Evolutionary conservation across 2,329 filamentous ascomycete species (phyloP).

Genomic region (Aureobasidium subglaciale): DNA sequence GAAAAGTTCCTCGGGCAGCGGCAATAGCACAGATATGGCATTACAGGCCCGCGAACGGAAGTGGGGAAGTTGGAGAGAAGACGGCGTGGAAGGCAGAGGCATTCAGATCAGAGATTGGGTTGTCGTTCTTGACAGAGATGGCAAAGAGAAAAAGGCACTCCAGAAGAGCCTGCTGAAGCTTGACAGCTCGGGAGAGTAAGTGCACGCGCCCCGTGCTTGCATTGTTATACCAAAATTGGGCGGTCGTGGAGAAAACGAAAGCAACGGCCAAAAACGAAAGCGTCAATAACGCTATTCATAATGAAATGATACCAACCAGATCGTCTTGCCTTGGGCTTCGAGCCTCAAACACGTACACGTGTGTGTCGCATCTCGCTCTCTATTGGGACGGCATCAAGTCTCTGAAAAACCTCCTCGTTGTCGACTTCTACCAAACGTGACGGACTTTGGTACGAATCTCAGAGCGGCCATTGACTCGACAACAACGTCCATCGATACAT

Average conservation of each 20-base stretch:
- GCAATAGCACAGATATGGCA: constrained; percentile 6
- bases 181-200: constrained; percentile 8
- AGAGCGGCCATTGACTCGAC: constrained; percentile 63
- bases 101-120: constrained; percentile 84
- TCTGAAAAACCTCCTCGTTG: constrained; percentile 49
- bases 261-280: not conserved
- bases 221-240: not conserved
- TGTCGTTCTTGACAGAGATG: constrained; percentile 70
- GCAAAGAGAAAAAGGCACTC: constrained; percentile 56
- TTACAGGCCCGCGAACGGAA: constrained; percentile 22
- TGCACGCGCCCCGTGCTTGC: not conserved
- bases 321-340: not conserved
- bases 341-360: not conserved
- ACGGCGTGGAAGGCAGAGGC: constrained; percentile 64
- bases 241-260: not conserved
- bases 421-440: constrained; percentile 57
- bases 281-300: not conserved
- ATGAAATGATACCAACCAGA: not conserved
- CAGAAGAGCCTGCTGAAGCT: constrained; percentile 42
- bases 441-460: constrained; percentile 61
- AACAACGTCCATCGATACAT: constrained; percentile 49
- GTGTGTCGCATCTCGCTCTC: not conserved
- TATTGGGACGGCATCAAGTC: constrained; percentile 26
- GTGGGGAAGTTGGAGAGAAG: constrained; percentile 52
- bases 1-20: not conserved